Percentiles rank a stretch among this genome's conserved stretches.
Conservation (phyloP, 2,329 filamentous ascomycete species). For the Colletotrichum magnum region DNA sequence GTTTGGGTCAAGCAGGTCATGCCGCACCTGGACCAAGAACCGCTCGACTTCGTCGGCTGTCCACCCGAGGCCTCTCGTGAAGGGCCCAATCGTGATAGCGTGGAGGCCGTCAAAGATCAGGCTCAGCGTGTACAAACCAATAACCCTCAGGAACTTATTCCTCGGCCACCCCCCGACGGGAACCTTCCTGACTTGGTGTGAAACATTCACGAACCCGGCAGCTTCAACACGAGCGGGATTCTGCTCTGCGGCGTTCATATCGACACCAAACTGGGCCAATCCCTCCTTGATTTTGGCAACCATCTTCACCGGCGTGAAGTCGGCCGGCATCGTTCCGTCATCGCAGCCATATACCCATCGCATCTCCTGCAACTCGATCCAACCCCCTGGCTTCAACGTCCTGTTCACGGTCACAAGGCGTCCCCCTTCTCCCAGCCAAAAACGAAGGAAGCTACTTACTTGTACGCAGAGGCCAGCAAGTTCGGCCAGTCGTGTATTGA, state of each 20-base stretch:
- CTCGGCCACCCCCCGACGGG: conserved; percentile 69
- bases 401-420: conserved; percentile 67
- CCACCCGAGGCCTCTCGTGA: conserved; percentile 56
- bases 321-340: conserved; percentile 58
- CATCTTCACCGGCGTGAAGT: conserved; percentile 48
- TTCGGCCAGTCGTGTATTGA: conserved; percentile 62
- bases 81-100: conserved; percentile 58
- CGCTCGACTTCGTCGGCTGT: conserved; percentile 64
- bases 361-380: conserved; percentile 68
- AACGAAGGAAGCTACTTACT: conserved; percentile 61
- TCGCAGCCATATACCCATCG: conserved; percentile 57
- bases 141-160: conserved; percentile 56
- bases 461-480: conserved; percentile 69
- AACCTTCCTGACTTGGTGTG: conserved; percentile 66
- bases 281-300: conserved; percentile 14
- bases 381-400: conserved; percentile 64
- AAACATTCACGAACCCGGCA: conserved; percentile 69
- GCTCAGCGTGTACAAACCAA: conserved; percentile 60
- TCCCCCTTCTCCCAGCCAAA: conserved; percentile 53
- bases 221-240: conserved; percentile 55
- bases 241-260: conserved; percentile 56
- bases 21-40: conserved; percentile 21
- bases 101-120: conserved; percentile 56
- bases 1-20: conserved; percentile 11
- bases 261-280: conserved; percentile 55